Base-by-base conservation (phyloP, 805 yeast genomes). In the Metschnikowia sp. region DNA sequence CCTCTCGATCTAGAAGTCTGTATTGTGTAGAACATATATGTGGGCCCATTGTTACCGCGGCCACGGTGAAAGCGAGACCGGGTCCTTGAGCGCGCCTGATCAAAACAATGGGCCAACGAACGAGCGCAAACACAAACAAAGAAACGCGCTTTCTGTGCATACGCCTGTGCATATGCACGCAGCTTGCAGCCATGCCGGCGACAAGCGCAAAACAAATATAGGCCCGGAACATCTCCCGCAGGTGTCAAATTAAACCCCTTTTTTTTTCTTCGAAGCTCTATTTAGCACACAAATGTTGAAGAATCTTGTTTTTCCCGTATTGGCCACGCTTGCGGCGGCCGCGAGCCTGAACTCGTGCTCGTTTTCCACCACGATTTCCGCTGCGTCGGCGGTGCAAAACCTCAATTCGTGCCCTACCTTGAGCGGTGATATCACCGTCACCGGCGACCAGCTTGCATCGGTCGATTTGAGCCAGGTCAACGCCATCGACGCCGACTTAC, bases 371-470 rank as follows among this genome's bases (percentile, higher is more conserved):
- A 69, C 74, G 49, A 62, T 72, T 47, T 62, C 72, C 22, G 74
- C 66, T n/a, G 62, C 74, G 32, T 57, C 71, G 37, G 74, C 66
- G 26, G 56, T 69, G 32, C 48, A 62, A 32, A 55, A 51, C 43
- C 58, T 72, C 45, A 65, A 62, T 50, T 52, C 74, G 10, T 72
- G 77, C 57, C 66, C 70, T n/a, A 72, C 75, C 19, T 63, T 72
- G 49, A 68, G 63, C 28, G 77, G 77, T 42, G 56, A 59, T 42
- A 68, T 72, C 45, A 65, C 68, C 51, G 59, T 72, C 45, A 58
- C 65, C 42, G 74, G 73, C 34, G 66, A 66, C 51, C 65, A 56
- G 22, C 45, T 69, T 32, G 61, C 58, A 18, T 32, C 60, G 10
- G 49, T 69, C 40, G 68, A 66, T 48, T 66, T 69, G 53, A 54